Conservation (phyloP, 345 rosid genomes). For the Populus ilicifolia region DNA sequence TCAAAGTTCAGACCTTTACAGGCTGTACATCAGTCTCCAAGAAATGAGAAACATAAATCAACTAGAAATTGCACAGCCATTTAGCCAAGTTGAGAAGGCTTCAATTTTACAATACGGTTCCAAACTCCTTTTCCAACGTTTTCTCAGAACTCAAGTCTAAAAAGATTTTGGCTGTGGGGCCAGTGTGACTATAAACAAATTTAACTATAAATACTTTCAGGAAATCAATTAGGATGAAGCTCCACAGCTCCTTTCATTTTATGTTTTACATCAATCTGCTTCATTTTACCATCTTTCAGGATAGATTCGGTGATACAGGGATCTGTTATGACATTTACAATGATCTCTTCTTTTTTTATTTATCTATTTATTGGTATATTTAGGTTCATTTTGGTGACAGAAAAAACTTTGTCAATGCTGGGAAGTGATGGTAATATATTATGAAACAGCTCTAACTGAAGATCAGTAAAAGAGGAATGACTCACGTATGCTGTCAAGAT, state of each 20-base stretch:
- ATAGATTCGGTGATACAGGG: not conserved
- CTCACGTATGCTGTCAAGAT: slow-evolving; percentile 51
- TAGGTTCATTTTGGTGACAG: not conserved
- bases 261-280: not conserved
- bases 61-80: not conserved
- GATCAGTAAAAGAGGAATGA: slow-evolving; percentile 4
- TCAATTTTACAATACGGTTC: not conserved
- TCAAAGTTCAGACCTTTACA: not conserved
- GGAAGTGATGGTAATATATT: not conserved
- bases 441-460: not conserved
- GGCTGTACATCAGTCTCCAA: not conserved
- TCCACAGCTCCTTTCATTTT: not conserved
- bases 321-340: not conserved
- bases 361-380: not conserved
- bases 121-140: not conserved
- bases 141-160: not conserved
- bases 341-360: not conserved
- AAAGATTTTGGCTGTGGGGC: not conserved
- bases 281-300: not conserved
- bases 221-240: not conserved
- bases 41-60: not conserved
- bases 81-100: not conserved
- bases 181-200: not conserved
- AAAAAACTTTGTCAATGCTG: not conserved
- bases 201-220: not conserved